Evolutionary conservation across 2,329 filamentous ascomycete genomes (phyloP), one percentile per base, ranked within the genome.

Genomic region (Exophiala aquamarina): DNA sequence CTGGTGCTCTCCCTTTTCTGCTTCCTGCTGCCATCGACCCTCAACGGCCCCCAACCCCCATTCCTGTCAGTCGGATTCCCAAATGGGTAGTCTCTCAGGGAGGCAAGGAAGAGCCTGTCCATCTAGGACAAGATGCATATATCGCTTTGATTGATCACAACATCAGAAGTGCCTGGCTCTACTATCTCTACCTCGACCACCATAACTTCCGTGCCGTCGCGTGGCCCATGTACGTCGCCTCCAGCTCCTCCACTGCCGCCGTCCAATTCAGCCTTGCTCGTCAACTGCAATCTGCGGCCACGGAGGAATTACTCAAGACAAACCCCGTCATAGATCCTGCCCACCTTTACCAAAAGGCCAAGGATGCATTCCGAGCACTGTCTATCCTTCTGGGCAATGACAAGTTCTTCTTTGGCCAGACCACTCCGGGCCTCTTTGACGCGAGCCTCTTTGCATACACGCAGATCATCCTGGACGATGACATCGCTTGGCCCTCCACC

Each of bases 371-470:
- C 49, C 70, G 74, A 31, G 81, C 84, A 2, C 67, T 89, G 7
- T 79, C 81, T 2, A 72, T 67, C 15, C 60, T 86, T 7, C 69
- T 89, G 8, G 81, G 75, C 1, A 66, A 76, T 1, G 66, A 81
- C 29, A 60, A 70, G 14, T 85, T 82, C 73, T 87, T 86, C 64
- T 86, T 84, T 60, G 76, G 71, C 3, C 63, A 65, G 47, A 41
- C 66, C 21, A 63, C 67, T 13, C 89, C 92, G 0, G 82, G 83
- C 0, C 63, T 92, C 18, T 92, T 97, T 59, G 93, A 98, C 68
- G 91, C 92, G 5, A 83, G 82, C 44, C 81, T 97, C 2, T 97
- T 96, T 69, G 84, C 89, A 3, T 98, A 96, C 67, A 91, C 88
- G 0, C 82, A 94, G 66, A 72, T 95, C 41, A 73, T 97, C 42